Evolutionary conservation across 129 eudicot species (phyloP).

Genomic region (Centrapalus pauciflorus): DNA sequence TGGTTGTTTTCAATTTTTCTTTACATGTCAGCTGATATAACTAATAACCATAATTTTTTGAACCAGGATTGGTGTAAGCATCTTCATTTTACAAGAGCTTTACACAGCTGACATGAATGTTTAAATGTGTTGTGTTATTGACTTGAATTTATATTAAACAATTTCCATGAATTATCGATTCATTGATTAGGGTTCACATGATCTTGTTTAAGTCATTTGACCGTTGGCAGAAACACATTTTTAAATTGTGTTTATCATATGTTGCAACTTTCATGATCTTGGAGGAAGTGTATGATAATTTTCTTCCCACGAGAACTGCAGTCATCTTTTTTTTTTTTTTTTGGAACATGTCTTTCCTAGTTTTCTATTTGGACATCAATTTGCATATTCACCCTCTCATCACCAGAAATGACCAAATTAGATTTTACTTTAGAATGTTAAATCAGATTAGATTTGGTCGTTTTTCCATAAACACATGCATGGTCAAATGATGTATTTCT

Average conservation of each 20-base stretch:
- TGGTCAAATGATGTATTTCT: background rate
- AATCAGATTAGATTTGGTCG: background rate
- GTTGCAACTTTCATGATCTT: background rate
- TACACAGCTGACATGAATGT: background rate
- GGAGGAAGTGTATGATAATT: background rate
- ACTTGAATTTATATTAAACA: background rate
- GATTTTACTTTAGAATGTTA: background rate
- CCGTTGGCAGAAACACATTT: background rate
- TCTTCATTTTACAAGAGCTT: too few species aligned
- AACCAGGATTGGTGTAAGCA: background rate
- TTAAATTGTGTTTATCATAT: too few species aligned
- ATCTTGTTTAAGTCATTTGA: background rate
- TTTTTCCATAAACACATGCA: too few species aligned
- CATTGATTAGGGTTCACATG: background rate
- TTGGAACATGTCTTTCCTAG: too few species aligned
- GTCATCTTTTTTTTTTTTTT: background rate
- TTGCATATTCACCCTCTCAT: background rate
- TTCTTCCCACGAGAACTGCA: background rate
- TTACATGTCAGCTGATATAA: background rate
- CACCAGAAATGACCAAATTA: background rate
- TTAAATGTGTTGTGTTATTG: background rate
- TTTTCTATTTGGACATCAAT: background rate
- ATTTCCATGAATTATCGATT: background rate
- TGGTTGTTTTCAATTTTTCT: background rate
- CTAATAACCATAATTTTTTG: background rate